Evolutionary conservation across 495 filamentous ascomycete species (phyloP).

Genomic region (Neurospora terricola): DNA sequence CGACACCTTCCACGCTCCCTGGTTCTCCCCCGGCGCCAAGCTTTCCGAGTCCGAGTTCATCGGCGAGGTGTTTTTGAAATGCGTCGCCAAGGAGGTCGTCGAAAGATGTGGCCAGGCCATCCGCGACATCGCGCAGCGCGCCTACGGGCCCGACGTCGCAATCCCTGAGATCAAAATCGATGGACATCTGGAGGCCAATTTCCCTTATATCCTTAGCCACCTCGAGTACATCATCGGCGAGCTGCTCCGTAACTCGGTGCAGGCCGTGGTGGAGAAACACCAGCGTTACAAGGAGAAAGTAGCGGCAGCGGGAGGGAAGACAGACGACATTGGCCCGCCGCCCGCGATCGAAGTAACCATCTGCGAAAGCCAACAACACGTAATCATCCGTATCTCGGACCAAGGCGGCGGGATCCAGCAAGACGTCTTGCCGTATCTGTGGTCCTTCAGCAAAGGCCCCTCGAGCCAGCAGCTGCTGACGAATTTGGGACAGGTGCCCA

Average conservation of each 20-base stretch:
- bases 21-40: conserved; percentile 79
- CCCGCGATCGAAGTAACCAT: conserved; percentile 89
- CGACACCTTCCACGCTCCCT: conserved; percentile 86
- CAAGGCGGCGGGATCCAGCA: conserved; percentile 85
- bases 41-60: conserved; percentile 74
- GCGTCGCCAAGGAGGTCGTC: conserved; percentile 84
- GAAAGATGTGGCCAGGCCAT: conserved; percentile 67
- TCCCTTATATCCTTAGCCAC: conserved; percentile 93
- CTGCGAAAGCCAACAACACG: conserved; percentile 89
- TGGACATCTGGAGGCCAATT: conserved; percentile 80
- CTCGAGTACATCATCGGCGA: conserved; percentile 96
- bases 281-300: conserved; percentile 10
- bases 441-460: conserved; percentile 92
- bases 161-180: conserved; percentile 78
- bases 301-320: not conserved
- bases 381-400: conserved; percentile 92
- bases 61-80: conserved; percentile 90
- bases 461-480: conserved; percentile 60
- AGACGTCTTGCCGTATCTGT: conserved; percentile 79
- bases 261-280: conserved; percentile 72
- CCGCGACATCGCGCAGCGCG: conserved; percentile 56
- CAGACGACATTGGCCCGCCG: conserved; percentile 31
- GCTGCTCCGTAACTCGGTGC: conserved; percentile 87
- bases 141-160: conserved; percentile 54
- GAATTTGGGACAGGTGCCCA: conserved; percentile 79